A percentile compares a stretch with the other conserved stretches of the same genome.
These are phyloP conservation scores for Cercospora berteroae DNA, from an alignment of 2,329 filamentous ascomycete species.

Conservation along the genomic window DNA sequence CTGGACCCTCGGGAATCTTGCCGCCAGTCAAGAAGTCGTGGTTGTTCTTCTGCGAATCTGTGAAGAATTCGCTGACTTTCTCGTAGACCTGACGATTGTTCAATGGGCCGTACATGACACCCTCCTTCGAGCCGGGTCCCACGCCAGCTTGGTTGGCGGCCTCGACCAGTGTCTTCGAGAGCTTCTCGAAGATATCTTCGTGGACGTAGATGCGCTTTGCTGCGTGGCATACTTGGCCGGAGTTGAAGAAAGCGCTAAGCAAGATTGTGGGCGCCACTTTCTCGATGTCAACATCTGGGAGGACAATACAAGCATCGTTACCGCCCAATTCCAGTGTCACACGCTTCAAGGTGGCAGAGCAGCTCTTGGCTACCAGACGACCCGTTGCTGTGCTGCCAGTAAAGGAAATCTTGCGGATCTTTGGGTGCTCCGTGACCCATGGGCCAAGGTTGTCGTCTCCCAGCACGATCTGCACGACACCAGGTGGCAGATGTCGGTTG, in stretches of 20 bases:
- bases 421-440: slow-evolving; percentile 62
- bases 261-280: slow-evolving; percentile 92
- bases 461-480: slow-evolving; percentile 88
- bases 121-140: slow-evolving; percentile 64
- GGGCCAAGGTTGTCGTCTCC: slow-evolving; percentile 61
- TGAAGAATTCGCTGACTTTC: slow-evolving; percentile 75
- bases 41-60: slow-evolving; percentile 65
- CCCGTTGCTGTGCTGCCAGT: slow-evolving; percentile 87
- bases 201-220: slow-evolving; percentile 91
- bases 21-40: slow-evolving; percentile 67
- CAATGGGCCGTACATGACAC: slow-evolving; percentile 39
- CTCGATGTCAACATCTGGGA: slow-evolving; percentile 76
- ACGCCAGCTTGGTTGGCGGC: slow-evolving; percentile 77
- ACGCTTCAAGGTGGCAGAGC: slow-evolving; percentile 50
- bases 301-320: slow-evolving; percentile 86
- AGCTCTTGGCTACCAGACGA: slow-evolving; percentile 75
- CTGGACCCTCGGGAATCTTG: slow-evolving; percentile 40
- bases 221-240: slow-evolving; percentile 93
- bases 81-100: slow-evolving; percentile 71
- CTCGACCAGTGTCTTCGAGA: slow-evolving; percentile 72
- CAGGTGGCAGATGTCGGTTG: slow-evolving; percentile 66
- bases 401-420: slow-evolving; percentile 79
- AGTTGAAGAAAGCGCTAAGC: slow-evolving; percentile 90
- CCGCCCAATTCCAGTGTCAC: slow-evolving; percentile 88
- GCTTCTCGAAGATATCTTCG: slow-evolving; percentile 75